Conservation (phyloP, 179 eudicot genomes). For the Heliamphora pulchella region DNA sequence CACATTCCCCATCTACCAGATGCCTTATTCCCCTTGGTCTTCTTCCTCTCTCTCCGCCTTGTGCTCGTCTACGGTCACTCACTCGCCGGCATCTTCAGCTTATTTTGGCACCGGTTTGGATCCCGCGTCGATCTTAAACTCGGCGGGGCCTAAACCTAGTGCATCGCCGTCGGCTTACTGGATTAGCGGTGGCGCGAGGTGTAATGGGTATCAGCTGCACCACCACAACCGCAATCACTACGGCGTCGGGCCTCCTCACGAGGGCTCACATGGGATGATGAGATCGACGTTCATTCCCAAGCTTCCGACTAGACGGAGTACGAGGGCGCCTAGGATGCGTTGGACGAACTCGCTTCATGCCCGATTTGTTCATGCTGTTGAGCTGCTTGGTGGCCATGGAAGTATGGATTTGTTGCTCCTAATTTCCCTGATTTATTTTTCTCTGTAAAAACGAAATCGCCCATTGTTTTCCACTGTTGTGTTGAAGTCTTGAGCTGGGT, state of each 20-base stretch:
- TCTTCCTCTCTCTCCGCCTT: conserved; percentile 19
- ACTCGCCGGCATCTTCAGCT: background rate
- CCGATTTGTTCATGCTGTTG: conserved; percentile 74
- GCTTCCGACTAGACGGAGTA: conserved; percentile 58
- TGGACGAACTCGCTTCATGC: conserved; percentile 85
- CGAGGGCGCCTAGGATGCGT: conserved; percentile 82
- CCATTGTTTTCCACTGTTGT: background rate
- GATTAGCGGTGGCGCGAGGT: conserved; percentile 17
- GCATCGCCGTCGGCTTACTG: conserved; percentile 8
- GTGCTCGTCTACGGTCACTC: conserved; percentile 2
- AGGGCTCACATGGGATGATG: conserved; percentile 24
- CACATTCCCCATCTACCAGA: conserved; percentile 21
- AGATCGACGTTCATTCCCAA: conserved; percentile 50
- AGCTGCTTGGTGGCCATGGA: conserved; percentile 81
- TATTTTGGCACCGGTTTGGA: conserved; percentile 22
- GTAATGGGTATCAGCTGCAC: conserved; percentile 16
- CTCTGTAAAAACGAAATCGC: no score
- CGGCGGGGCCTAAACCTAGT: conserved; percentile 8
- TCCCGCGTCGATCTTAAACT: conserved; percentile 21
- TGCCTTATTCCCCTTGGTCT: background rate
- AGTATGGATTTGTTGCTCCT: conserved; percentile 27
- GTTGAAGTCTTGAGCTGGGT: background rate
- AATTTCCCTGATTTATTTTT: no score
- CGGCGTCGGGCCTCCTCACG: conserved; percentile 21
- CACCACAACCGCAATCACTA: conserved; percentile 20